A percentile compares a stretch with the other conserved stretches of the same genome.
Conservation (phyloP, 306 rosid genomes). For the Sicyos baderoa region DNA sequence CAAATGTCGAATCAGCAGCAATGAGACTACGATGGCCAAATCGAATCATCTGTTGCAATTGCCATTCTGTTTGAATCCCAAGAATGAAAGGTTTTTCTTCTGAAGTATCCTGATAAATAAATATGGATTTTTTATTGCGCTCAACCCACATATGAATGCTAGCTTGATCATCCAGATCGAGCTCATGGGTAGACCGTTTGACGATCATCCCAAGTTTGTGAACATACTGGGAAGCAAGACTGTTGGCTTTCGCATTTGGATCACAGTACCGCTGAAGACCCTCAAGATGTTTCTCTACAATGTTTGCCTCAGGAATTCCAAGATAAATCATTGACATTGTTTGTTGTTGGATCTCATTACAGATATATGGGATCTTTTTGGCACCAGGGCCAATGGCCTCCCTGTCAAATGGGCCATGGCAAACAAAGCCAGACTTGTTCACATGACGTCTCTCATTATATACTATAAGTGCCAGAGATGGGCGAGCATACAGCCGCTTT, state of each 20-base stretch:
- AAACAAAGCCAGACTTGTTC: constrained; percentile 79
- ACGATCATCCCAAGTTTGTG: constrained; percentile 93
- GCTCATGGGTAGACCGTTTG: constrained; percentile 81
- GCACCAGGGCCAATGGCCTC: constrained; percentile 97
- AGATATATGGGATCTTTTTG: constrained; percentile 68
- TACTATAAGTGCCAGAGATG: constrained; percentile 65
- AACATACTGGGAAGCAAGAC: constrained; percentile 85
- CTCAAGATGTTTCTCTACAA: constrained; percentile 89
- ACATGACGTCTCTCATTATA: constrained; percentile 79
- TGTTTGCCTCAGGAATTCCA: constrained; percentile 88
- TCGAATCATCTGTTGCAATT: constrained; percentile 83
- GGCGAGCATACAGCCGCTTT: constrained; percentile 81
- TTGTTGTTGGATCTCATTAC: constrained; percentile 92
- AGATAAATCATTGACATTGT: constrained; percentile 96
- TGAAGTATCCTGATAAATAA: constrained; percentile 73
- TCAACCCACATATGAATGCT: constrained; percentile 93
- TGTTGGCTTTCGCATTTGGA: constrained; percentile 64
- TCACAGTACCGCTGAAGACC: constrained; percentile 80
- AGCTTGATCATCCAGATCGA: constrained; percentile 93
- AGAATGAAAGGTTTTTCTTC: constrained; percentile 72
- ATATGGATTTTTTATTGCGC: constrained; percentile 68
- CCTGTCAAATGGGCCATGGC: constrained; percentile 92
- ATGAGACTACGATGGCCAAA: constrained; percentile 81
- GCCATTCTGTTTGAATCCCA: constrained; percentile 99
- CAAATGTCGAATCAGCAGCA: constrained; percentile 84